Evolutionary conservation across 257 asterid genomes (phyloP), one percentile per base, ranked within the genome.

Genomic region (Plantago major): DNA sequence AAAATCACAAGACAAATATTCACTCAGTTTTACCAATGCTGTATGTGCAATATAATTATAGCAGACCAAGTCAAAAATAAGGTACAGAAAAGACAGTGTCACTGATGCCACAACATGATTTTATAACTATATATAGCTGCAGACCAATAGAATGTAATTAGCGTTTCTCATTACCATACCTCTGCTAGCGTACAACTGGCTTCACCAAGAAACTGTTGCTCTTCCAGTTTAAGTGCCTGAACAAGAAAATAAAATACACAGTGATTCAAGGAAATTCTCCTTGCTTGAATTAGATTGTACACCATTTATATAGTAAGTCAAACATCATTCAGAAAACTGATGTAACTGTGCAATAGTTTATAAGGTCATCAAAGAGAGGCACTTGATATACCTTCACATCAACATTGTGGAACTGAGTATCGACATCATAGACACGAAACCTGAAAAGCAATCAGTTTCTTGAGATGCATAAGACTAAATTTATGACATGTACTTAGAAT

Each of bases 191-290:
- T 66, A 78, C 99, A 93, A 70, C 76, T 80, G 62, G 94, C 92
- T 79, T 87, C 96, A 63, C 97, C 99, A 74, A 93, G 96, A 82
- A 93, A 82, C 80, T 93, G 96, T 73, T 93, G 99, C 73, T 89
- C 97, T 70, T 89, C 96, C 77, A 93, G 79, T 78, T 71, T 87
- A 69, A 93, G 80, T 55, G 66, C 71, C 90, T 81, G 44, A 7
- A 49, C 73, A 69, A 49, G 58, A 68, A 65, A 69, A 12, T 17
- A 45, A 54, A 44, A 65, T 63, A 40, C 37, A 33, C 40, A 33
- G 9, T 28, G 17, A 37, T 22, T 53, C 37, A 26, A 47, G 60
- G 42, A 63, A n/a, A 28, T 26, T 50, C 16, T 4, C 40, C 40
- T 4, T 33, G 8, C 56, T 51, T 51, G 55, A 15, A 51, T 68